Percentiles rank a stretch among this genome's conserved stretches.
These are phyloP conservation scores for Cryptococcus hybrid DNA, from an alignment of 1,284 basidiomycete species.

Conservation along the genomic window DNA sequence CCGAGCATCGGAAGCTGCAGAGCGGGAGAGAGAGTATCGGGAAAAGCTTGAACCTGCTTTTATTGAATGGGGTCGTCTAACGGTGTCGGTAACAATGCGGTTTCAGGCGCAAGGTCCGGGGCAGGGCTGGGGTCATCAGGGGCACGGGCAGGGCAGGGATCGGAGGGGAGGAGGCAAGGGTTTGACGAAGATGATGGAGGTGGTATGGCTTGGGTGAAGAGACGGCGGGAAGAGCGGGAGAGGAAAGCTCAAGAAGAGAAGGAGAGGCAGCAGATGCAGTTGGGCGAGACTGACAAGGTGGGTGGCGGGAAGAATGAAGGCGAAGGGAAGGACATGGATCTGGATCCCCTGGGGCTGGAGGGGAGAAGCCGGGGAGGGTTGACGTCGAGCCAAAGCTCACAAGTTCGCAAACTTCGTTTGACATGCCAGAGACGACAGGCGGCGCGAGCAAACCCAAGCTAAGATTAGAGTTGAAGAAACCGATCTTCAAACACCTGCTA, in stretches of 20 bases:
- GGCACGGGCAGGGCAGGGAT: not conserved
- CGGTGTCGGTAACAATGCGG: constrained; percentile 13
- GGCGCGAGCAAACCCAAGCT: not conserved
- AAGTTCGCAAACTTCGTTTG: constrained; percentile 1
- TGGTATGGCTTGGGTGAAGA: constrained; percentile 50
- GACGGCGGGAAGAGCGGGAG: constrained; percentile 42
- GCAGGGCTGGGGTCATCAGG: not conserved
- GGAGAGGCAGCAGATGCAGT: constrained; percentile 15
- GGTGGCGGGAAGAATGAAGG: too few relatives aligned
- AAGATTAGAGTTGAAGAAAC: not conserved
- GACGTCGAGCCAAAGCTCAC: constrained; percentile 13
- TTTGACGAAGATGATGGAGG: constrained; percentile 46
- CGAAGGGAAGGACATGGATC: not conserved
- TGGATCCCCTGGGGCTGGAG: not conserved
- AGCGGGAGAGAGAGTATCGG: constrained; percentile 20
- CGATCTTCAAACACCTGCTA: constrained; percentile 21
- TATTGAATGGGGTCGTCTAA: constrained; percentile 44
- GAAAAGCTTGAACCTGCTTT: constrained; percentile 44
- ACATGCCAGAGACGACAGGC: too few relatives aligned
- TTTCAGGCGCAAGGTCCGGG: not conserved
- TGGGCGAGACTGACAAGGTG: not conserved
- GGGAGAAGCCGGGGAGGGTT: constrained; percentile 1
- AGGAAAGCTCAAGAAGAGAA: constrained; percentile 25
- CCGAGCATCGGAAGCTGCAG: constrained; percentile 38
- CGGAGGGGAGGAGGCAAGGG: constrained; percentile 10